phyloP scores from a whole-genome alignment of 1,284 basidiomycete genomes.

The Ustilago hordei region DNA sequence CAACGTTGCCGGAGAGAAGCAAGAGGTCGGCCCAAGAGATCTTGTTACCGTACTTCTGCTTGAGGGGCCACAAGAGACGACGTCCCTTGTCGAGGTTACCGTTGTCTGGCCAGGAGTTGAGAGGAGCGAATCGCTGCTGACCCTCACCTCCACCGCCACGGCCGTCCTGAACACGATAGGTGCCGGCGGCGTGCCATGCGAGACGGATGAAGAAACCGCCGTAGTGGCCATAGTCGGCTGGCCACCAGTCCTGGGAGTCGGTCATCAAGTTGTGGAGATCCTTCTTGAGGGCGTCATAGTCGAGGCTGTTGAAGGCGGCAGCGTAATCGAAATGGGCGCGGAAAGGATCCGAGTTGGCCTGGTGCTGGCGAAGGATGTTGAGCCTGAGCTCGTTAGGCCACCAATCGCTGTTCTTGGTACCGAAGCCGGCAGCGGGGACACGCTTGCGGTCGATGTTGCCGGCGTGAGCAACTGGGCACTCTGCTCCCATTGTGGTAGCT shows the following conservation, averaged over 20 bases:
- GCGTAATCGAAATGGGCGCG: constrained; percentile 40
- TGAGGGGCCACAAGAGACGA: constrained; percentile 50
- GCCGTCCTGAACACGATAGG: constrained; percentile 48
- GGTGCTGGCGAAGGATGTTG: constrained; percentile 46
- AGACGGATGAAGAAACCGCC: constrained; percentile 48
- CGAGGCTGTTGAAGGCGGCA: constrained; percentile 41
- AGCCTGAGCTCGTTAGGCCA: constrained; percentile 42
- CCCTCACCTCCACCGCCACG: constrained; percentile 47
- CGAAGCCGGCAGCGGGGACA: constrained; percentile 32
- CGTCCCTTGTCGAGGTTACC: constrained; percentile 46
- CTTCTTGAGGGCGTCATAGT: constrained; percentile 48
- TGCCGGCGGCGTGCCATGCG: constrained; percentile 47
- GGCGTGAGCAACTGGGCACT: constrained; percentile 39
- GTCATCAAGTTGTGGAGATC: constrained; percentile 38
- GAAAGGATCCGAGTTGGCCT: constrained; percentile 40
- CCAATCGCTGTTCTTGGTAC: constrained; percentile 44
- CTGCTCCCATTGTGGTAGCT: constrained; percentile 24
- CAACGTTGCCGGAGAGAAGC: constrained; percentile 42
- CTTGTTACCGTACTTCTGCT: constrained; percentile 52
- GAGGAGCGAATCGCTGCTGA: constrained; percentile 47
- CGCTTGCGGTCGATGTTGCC: constrained; percentile 39
- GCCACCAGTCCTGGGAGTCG: constrained; percentile 49
- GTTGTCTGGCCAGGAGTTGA: constrained; percentile 52
- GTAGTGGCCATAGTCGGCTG: constrained; percentile 48
- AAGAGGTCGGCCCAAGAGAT: constrained; percentile 46